These are phyloP conservation scores for Termitomyces sp. DNA, from an alignment of 768 basidiomycete species.

Conservation along the genomic window DNA sequence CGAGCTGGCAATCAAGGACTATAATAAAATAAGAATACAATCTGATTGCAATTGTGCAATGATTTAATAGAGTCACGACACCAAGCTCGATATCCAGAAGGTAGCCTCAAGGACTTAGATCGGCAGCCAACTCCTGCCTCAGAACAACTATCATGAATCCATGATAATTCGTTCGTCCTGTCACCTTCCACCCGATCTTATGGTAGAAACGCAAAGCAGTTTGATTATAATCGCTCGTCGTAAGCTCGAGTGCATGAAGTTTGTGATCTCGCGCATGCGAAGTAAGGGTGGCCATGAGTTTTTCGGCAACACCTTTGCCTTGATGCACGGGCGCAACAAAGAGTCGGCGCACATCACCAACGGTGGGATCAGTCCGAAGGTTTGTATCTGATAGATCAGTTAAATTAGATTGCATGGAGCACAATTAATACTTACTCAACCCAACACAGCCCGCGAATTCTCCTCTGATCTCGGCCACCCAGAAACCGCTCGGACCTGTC, in stretches of 20 bases:
- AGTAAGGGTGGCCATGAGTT: constrained; percentile 10
- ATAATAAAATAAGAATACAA: too few species aligned
- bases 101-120: neutral
- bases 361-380: neutral
- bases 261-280: constrained; percentile 9
- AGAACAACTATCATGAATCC: constrained; percentile 5
- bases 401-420: neutral
- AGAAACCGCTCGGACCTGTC: constrained; percentile 8
- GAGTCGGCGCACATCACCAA: constrained; percentile 13
- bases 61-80: neutral
- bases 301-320: constrained; percentile 10
- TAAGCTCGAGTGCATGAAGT: constrained; percentile 10
- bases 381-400: neutral
- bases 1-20: too few species aligned
- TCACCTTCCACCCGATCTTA: constrained; percentile 10
- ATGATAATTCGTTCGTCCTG: constrained; percentile 4
- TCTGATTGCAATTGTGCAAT: neutral
- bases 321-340: constrained; percentile 7
- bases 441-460: constrained; percentile 15
- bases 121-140: neutral
- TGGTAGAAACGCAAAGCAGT: constrained; percentile 9
- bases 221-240: constrained; percentile 14
- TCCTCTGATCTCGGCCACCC: constrained; percentile 13
- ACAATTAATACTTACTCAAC: constrained; percentile 6
- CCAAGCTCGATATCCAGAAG: neutral